A percentile compares a stretch with the other conserved stretches of the same genome.
These are phyloP conservation scores for Cerioporus squamosus DNA, from an alignment of 1,284 basidiomycete species.

Conservation along the genomic window DNA sequence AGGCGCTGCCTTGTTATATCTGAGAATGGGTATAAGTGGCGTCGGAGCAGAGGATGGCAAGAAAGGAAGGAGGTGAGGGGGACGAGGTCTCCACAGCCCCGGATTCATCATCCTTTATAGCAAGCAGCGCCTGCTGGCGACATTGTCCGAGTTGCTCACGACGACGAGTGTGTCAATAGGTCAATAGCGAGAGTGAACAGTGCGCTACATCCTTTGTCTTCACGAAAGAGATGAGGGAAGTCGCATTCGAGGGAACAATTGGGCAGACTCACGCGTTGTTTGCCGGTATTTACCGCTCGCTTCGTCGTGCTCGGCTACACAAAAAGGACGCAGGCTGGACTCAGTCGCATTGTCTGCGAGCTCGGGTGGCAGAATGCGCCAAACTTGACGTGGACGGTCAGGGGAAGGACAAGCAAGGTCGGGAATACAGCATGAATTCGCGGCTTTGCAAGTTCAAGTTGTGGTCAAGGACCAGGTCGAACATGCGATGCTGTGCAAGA, in stretches of 20 bases:
- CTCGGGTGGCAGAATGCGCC: no score
- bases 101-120: conserved; percentile 36
- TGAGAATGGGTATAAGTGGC: conserved; percentile 31
- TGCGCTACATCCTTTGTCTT: conserved; percentile 23
- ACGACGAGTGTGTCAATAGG: conserved; percentile 5
- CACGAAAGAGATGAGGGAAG: conserved; percentile 5
- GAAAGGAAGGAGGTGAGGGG: conserved; percentile 30
- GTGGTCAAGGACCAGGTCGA: no score
- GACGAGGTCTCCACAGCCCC: conserved; percentile 19
- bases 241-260: conserved; percentile 23
- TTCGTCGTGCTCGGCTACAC: conserved; percentile 1
- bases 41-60: conserved; percentile 26
- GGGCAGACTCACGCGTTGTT: conserved; percentile 20
- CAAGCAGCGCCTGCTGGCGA: conserved; percentile 8
- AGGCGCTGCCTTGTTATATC: conserved; percentile 41
- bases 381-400: no score
- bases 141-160: conserved; percentile 28
- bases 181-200: conserved; percentile 16
- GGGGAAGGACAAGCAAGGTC: no score
- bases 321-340: background rate
- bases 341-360: background rate
- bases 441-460: no score
- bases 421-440: no score
- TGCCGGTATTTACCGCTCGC: conserved; percentile 20
- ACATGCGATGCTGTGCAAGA: no score